Evolutionary conservation across 768 basidiomycete species (phyloP), one percentile per base, ranked within the genome.

Genomic region (Lactarius quietus): DNA sequence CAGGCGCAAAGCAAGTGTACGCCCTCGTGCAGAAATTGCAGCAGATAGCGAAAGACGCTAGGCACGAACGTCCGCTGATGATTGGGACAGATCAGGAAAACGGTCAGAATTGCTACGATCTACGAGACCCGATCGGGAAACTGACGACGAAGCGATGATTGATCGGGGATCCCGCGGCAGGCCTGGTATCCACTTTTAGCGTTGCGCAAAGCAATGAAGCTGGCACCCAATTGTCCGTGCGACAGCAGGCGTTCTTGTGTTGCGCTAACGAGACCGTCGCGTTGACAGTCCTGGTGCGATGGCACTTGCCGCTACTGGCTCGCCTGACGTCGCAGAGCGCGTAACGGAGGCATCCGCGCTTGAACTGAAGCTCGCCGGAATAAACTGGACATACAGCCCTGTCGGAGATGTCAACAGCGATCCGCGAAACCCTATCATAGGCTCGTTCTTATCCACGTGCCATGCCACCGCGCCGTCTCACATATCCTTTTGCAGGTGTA

Each of bases 1-100:
- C 65, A 86, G 87, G 81, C 65, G 79, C 82, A 18, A 72, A 75
- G 45, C 86, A 89, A 69, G 78, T 84, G 0, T 79, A 80, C 3
- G 66, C 65, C 14, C 74, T 90, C 17, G 74, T 87, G 6, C 73
- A 72, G 29, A 76, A 79, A 41, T 72, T 90, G 39, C 88, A 89
- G 69, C 68, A 69, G 29, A 70, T 86, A 14, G 87, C 89, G 4
- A 82, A 80, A 63, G 79, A 83, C 31, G 78, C 83, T 1, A 83
- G 87, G 0, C 88, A 90, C 57, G 66, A 70, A 15, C 74, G 69
- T 9, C 88, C 86, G 1, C 76, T 90, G 29, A 77, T 89, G 70
- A 84, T 89, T 51, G 88, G 88, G 1, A 89, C 82, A 20, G 88
- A 90, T 76, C 89, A 89, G 72, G 89, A 90, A 71, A 88, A 88